Base-by-base conservation (phyloP, 306 rosid species). In the Quercus mongolica region DNA sequence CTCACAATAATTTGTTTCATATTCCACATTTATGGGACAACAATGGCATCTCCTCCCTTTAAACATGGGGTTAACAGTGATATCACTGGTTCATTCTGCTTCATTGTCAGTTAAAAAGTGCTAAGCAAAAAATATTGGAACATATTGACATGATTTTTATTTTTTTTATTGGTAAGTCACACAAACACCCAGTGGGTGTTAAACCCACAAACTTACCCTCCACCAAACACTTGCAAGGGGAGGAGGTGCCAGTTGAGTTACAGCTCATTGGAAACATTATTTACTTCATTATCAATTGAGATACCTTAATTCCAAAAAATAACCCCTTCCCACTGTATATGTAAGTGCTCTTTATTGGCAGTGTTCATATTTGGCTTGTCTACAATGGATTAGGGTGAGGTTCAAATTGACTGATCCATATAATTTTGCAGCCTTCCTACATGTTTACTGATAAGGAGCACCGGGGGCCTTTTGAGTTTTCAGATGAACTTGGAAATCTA, bases 391-490 rank as follows among this genome's bases (percentile, higher is more conserved):
- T 63, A 49, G 81, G 54, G 25, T n/a, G 14, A 12, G 73, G 23
- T 56, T 28, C 54, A 69, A 57, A 78, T 30, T 35, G 78, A 78
- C 77, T 79, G 75, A 82, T 71, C 41, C 49, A 15, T 12, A 54
- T 10, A 57, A 80, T 58, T 80, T 68, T 89, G 92, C 99, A 96
- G 99, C 99, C 99, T 31, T 96, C 99, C 23, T 96, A 96, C 86
- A 91, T 93, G 99, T 96, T 96, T 85, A 96, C 97, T 28, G 96
- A 91, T 75, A 96, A 89, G 83, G 99, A 96, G 79, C 99, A 93
- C 86, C 88, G 97, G 57, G 98, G 97, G 73, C 92, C 96, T 74
- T 87, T 91, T 33, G 99, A 96, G 84, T 90, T 96, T 85, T 89
- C 98, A 46, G 99, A 96, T 14, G 99, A 93, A 85, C 85, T 90